phyloP scores from a whole-genome alignment of 495 filamentous ascomycete species.

The Amniculicola lignicola region DNA sequence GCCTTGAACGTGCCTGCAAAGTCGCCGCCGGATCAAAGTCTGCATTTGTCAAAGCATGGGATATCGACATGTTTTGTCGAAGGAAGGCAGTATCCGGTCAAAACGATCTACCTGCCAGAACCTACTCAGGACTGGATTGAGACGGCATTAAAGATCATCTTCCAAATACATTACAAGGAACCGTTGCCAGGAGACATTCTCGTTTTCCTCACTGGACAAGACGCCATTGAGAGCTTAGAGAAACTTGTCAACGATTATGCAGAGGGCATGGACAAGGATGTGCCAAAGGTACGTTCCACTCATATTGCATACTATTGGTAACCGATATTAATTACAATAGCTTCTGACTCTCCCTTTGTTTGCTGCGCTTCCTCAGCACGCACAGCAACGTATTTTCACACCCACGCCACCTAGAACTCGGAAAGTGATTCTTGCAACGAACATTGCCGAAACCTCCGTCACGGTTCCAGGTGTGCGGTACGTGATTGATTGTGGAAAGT shows the following conservation, averaged over 20 bases:
- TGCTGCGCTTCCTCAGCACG: slow-evolving; percentile 67
- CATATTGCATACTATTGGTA: slow-evolving; percentile 30
- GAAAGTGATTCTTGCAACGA: slow-evolving; percentile 90
- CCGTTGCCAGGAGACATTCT: slow-evolving; percentile 90
- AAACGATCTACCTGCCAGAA: slow-evolving; percentile 69
- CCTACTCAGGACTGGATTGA: slow-evolving; percentile 83
- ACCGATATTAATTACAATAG: slow-evolving; percentile 31
- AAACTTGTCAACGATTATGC: slow-evolving; percentile 77
- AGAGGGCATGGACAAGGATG: slow-evolving; percentile 60
- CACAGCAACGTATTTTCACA: slow-evolving; percentile 81
- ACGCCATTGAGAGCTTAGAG: slow-evolving; percentile 82
- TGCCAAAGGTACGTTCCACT: slow-evolving; percentile 62
- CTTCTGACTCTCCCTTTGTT: slow-evolving; percentile 68
- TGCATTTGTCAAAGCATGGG: background rate
- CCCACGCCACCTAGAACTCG: slow-evolving; percentile 71
- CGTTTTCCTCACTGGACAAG: slow-evolving; percentile 90
- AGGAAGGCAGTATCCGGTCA: slow-evolving; percentile 85
- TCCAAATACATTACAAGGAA: slow-evolving; percentile 83
- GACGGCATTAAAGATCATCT: slow-evolving; percentile 74
- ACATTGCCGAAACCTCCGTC: slow-evolving; percentile 97
- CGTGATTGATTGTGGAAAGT: slow-evolving; percentile 91
- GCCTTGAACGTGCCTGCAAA: background rate
- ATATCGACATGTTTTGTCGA: slow-evolving; percentile 68
- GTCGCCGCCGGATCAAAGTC: too few relatives aligned
- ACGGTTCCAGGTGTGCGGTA: slow-evolving; percentile 90